A percentile compares a stretch with the other conserved stretches of the same genome.
phyloP scores from a whole-genome alignment of 495 filamentous ascomycete genomes.

The Friedmanniomyces endolithicus region DNA sequence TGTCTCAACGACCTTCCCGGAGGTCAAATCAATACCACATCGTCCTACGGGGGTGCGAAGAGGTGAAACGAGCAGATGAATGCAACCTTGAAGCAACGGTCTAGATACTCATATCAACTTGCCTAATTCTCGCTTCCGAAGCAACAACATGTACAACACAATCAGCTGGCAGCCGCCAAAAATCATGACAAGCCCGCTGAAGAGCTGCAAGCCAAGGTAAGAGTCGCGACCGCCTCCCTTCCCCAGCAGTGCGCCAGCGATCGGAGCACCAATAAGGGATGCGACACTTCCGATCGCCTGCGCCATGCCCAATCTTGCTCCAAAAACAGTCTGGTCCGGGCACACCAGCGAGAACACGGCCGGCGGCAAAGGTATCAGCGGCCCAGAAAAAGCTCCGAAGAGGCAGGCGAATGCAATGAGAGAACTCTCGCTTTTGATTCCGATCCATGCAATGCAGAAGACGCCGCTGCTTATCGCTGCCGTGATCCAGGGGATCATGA shows the following conservation, averaged over 20 bases:
- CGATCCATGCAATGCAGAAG: conserved; percentile 51
- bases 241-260: conserved; percentile 48
- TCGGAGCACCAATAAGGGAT: conserved; percentile 58
- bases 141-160: conserved; percentile 12
- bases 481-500: conserved; percentile 50
- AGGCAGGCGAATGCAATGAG: conserved; percentile 51
- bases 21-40: too few relatives aligned
- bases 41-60: too few relatives aligned
- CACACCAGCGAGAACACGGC: conserved; percentile 48
- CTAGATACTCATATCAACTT: conserved; percentile 29
- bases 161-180: conserved; percentile 11
- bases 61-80: too few relatives aligned
- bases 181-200: conserved; percentile 16
- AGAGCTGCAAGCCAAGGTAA: conserved; percentile 14
- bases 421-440: conserved; percentile 36
- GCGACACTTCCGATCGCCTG: conserved; percentile 66
- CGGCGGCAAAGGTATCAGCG: conserved; percentile 57
- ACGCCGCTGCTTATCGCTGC: conserved; percentile 40
- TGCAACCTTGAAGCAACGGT: too few relatives aligned
- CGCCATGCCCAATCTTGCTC: conserved; percentile 68
- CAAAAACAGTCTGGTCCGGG: conserved; percentile 53
- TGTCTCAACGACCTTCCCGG: too few relatives aligned
- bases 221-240: conserved; percentile 27
- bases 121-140: conserved; percentile 7
- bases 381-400: conserved; percentile 50